Percentiles rank a stretch among this genome's conserved stretches.
These are phyloP conservation scores for Mycena leptocephala DNA, from an alignment of 768 basidiomycete species.

Conservation along the genomic window DNA sequence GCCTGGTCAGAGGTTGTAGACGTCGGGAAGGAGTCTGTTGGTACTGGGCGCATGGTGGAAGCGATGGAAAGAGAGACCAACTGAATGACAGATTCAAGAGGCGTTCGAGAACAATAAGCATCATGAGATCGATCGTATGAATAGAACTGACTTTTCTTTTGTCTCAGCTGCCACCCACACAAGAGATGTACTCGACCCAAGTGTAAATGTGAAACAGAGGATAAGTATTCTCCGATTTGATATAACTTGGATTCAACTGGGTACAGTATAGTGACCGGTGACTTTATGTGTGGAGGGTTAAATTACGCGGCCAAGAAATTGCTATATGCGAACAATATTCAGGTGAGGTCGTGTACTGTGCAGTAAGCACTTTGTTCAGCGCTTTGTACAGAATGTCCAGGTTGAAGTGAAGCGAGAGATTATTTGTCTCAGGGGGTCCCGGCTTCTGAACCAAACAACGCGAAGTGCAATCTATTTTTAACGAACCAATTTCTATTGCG, in stretches of 20 bases:
- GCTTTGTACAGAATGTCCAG: not conserved
- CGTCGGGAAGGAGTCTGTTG: conserved; percentile 75
- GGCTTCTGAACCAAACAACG: not conserved
- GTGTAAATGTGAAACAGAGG: no score
- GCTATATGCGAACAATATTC: no score
- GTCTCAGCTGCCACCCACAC: not conserved
- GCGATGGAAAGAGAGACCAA: conserved; percentile 28
- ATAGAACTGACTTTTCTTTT: not conserved
- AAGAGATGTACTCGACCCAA: not conserved
- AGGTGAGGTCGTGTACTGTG: no score
- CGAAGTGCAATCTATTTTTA: no score
- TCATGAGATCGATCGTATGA: conserved; percentile 16
- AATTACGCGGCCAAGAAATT: no score
- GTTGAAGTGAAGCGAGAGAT: not conserved
- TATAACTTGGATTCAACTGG: not conserved
- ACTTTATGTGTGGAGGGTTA: no score
- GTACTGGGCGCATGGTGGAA: conserved; percentile 49
- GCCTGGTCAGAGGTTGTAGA: conserved; percentile 74
- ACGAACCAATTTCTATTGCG: no score
- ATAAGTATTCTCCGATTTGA: no score
- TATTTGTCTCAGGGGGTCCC: not conserved
- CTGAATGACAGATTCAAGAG: not conserved
- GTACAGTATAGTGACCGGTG: no score
- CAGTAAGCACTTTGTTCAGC: not conserved
- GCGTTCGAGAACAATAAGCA: conserved; percentile 24